Base-by-base conservation (phyloP, 305 asterid genomes). In the Solanum hybrid region DNA sequence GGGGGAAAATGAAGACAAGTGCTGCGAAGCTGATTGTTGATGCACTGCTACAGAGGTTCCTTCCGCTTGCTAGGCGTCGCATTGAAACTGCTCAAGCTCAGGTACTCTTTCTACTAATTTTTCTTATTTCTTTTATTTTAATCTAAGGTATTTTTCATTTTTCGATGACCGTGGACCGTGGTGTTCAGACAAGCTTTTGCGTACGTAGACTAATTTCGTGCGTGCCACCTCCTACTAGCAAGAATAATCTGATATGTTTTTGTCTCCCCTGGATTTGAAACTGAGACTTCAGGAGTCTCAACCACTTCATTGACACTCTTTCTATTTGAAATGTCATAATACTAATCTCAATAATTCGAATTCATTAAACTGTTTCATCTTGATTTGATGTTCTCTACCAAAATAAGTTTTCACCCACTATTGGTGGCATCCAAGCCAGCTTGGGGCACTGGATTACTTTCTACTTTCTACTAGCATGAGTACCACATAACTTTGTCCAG, bases 81-180 rank as follows among this genome's bases (percentile, higher is more conserved):
- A 96, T 97, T 83, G 99, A 97, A 94, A 97, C 99, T 87, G 99
- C 99, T 91, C 99, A 97, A 97, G 99, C 98, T 90, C 99, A 97
- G 92, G 99, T 97, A 90, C 0, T 39, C 70, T 82, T 38, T 37
- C 2, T n/a, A 79, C n/a, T n/a, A 11, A 22, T 12, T 24, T 78
- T 79, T 33, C 38, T 33, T 76, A 76, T 76, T 76, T 31, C 29
- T 4, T 2, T 29, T 17, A 15, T 31, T 77, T 32, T 34, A 7
- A 11, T 80, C n/a, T 37, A 36, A 33, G 45, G 45, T 79, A 11
- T 57, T 20, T 57, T 57, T 57, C 70, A 39, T 45, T 57, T 20
- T 57, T 17, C 22, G 10, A 17, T 57, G 70, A 57, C 70, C 24
- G 70, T 57, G 70, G 70, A 57, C 70, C 70, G 10, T 57, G 24